phyloP scores from a whole-genome alignment of 345 rosid genomes.

The Alliaria petiolata region DNA sequence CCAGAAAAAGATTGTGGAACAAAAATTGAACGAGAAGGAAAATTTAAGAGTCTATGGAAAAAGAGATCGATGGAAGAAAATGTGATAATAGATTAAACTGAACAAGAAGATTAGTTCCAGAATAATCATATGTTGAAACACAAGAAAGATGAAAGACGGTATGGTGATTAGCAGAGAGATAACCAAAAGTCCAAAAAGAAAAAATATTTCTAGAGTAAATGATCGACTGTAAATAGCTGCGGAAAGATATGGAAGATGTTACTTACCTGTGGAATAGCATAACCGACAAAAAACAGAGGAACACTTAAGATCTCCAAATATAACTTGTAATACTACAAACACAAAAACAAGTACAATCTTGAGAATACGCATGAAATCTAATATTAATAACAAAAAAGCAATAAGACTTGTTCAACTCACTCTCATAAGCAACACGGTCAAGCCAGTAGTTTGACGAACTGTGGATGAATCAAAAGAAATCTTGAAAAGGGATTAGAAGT shows the following conservation, averaged over 20 bases:
- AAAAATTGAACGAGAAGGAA: background rate
- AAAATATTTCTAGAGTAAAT: background rate
- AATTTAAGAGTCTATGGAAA: background rate
- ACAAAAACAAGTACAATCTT: conserved; percentile 14
- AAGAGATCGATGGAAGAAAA: background rate
- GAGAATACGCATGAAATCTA: background rate
- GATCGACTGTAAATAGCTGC: background rate
- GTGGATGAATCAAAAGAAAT: conserved; percentile 51
- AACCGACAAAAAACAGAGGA: conserved; percentile 55
- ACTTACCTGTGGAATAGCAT: conserved; percentile 73
- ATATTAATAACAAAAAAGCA: background rate
- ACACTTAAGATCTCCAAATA: conserved; percentile 58
- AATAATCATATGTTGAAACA: background rate
- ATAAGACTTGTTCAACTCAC: conserved; percentile 43
- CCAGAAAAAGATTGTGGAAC: background rate
- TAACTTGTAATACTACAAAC: conserved; percentile 60
- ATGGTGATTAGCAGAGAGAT: background rate
- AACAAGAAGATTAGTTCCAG: background rate
- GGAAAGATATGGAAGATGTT: background rate
- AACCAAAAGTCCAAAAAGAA: background rate
- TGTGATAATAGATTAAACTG: background rate
- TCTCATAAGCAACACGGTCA: conserved; percentile 48
- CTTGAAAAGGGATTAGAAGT: conserved; percentile 34
- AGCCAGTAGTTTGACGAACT: conserved; percentile 38
- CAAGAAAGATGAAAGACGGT: background rate